These are phyloP conservation scores for Berkeleyomyces basicola DNA, from an alignment of 2,329 filamentous ascomycete species.

Conservation along the genomic window DNA sequence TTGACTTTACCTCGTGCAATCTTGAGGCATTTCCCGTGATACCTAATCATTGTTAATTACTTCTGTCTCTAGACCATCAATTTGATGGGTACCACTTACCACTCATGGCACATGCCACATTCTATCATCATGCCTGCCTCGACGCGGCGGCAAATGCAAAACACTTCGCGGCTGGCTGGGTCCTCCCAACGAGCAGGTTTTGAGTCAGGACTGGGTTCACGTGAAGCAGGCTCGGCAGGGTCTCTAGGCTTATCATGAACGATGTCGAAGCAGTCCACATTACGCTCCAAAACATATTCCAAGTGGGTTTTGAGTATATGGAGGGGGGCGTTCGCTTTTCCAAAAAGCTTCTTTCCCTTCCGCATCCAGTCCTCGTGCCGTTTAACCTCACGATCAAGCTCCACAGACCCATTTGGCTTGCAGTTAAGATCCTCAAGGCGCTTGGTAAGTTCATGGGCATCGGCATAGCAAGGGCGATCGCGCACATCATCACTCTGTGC, in stretches of 20 bases:
- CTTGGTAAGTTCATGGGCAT: constrained; percentile 82
- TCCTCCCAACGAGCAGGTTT: constrained; percentile 42
- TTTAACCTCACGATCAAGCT: constrained; percentile 87
- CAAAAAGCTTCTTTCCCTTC: constrained; percentile 91
- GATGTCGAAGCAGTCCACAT: constrained; percentile 80
- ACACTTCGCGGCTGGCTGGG: constrained; percentile 58
- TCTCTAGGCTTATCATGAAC: constrained; percentile 68
- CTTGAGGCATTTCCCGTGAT: constrained; percentile 95
- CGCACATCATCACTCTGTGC: constrained; percentile 59
- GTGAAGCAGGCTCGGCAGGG: constrained; percentile 80
- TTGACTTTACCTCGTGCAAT: constrained; percentile 96
- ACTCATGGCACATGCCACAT: constrained; percentile 94
- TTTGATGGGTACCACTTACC: constrained; percentile 37
- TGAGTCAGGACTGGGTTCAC: constrained; percentile 50
- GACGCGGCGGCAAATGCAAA: constrained; percentile 85
- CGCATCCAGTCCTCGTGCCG: constrained; percentile 99
- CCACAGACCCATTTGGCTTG: constrained; percentile 77
- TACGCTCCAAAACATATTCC: constrained; percentile 80
- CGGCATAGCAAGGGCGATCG: constrained; percentile 69
- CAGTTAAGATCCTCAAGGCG: constrained; percentile 78
- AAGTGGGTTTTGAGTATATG: constrained; percentile 93
- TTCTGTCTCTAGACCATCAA: background rate
- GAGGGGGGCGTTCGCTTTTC: constrained; percentile 90
- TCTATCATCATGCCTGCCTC: constrained; percentile 99
- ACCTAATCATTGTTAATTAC: constrained; percentile 35